phyloP scores from a whole-genome alignment of 2,329 filamentous ascomycete genomes.

The Huntiella savannae region DNA sequence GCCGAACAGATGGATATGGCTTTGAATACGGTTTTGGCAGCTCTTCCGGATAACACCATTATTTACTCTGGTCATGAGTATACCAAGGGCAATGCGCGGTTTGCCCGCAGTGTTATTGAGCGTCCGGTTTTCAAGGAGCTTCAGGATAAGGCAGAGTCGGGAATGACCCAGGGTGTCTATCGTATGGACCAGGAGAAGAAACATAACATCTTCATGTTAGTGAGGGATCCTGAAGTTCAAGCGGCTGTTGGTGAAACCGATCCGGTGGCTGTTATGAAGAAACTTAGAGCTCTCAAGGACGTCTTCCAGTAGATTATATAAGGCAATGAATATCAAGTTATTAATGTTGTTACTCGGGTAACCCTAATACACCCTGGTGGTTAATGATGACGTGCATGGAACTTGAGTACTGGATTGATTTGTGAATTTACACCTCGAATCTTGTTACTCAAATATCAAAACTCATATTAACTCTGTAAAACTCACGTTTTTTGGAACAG shows the following conservation, averaged over 20 bases:
- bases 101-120: constrained; percentile 57
- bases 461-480: no score
- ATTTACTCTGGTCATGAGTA: constrained; percentile 96
- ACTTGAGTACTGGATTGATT: not conserved
- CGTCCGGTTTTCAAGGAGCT: constrained; percentile 55
- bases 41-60: constrained; percentile 73
- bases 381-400: not conserved
- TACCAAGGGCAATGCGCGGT: constrained; percentile 91
- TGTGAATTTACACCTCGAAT: not conserved
- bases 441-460: no score
- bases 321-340: constrained; percentile 15
- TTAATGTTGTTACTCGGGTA: not conserved
- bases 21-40: constrained; percentile 64
- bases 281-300: constrained; percentile 82
- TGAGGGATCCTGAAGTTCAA: constrained; percentile 65
- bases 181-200: constrained; percentile 96
- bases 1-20: constrained; percentile 84
- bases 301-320: constrained; percentile 36
- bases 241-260: constrained; percentile 66
- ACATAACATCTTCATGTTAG: constrained; percentile 93
- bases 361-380: not conserved
- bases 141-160: constrained; percentile 59
- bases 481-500: no score
- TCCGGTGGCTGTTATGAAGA: constrained; percentile 67
- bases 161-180: constrained; percentile 84